Evolutionary conservation across 805 yeast species (phyloP).

Genomic region (Dipodascopsis uninucleata): DNA sequence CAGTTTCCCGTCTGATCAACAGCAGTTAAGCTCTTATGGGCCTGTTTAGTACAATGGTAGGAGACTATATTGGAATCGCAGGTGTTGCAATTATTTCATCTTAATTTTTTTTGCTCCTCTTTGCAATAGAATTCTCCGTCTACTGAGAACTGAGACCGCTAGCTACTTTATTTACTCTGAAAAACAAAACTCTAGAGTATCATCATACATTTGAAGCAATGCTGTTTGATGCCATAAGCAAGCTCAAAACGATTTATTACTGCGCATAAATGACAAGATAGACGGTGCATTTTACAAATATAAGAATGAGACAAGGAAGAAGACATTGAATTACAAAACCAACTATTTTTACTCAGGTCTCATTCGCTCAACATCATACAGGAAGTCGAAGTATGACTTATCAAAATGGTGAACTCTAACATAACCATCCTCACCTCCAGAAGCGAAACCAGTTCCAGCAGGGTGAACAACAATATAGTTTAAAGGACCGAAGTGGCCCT

Average conservation of each 20-base stretch:
- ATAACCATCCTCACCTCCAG: slow-evolving; percentile 98
- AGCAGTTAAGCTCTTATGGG: slow-evolving; percentile 23
- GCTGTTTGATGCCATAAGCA: too few relatives aligned
- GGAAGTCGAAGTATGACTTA: slow-evolving; percentile 84
- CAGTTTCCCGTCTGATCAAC: slow-evolving; percentile 27
- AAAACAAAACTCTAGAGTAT: too few relatives aligned
- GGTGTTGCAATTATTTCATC: slow-evolving; percentile 21
- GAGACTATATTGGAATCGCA: slow-evolving; percentile 25
- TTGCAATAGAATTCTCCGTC: too few relatives aligned
- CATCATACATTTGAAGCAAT: too few relatives aligned
- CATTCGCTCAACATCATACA: slow-evolving; percentile 28
- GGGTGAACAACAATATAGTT: slow-evolving; percentile 94
- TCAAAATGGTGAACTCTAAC: slow-evolving; percentile 92
- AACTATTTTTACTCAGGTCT: slow-evolving; percentile 20
- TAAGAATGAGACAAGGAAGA: too few relatives aligned
- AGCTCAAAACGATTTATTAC: too few relatives aligned
- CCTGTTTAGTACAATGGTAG: slow-evolving; percentile 26
- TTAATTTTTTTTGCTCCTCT: too few relatives aligned
- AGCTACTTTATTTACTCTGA: too few relatives aligned
- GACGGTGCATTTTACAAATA: too few relatives aligned
- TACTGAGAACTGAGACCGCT: too few relatives aligned
- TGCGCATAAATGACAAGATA: too few relatives aligned
- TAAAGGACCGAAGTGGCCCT: slow-evolving; percentile 98
- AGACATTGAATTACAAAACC: too few relatives aligned
- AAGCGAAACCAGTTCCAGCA: slow-evolving; percentile 85